These are phyloP conservation scores for Penicillium sp. DNA, from an alignment of 2,329 filamentous ascomycete species.

Conservation along the genomic window DNA sequence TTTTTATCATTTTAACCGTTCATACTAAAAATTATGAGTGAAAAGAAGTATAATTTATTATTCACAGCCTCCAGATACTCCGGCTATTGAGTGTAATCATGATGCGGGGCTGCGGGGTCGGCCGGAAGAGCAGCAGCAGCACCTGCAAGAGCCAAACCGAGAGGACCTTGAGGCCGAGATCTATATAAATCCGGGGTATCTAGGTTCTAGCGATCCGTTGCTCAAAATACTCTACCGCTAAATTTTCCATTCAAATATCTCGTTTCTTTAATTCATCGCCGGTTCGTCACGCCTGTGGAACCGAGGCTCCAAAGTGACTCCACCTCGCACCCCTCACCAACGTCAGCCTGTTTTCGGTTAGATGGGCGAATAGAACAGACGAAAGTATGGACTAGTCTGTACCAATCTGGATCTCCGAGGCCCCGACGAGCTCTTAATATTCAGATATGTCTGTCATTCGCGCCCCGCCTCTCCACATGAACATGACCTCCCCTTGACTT, in stretches of 20 bases:
- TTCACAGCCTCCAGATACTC: no score
- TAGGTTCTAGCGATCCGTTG: background rate
- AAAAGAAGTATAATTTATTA: no score
- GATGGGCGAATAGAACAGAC: background rate
- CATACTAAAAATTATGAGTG: no score
- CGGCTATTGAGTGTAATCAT: background rate
- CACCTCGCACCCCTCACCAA: slow-evolving; percentile 14
- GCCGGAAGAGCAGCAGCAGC: background rate
- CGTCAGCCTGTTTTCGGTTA: slow-evolving; percentile 3
- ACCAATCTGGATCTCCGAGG: background rate
- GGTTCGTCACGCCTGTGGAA: background rate
- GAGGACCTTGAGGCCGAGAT: slow-evolving; percentile 10
- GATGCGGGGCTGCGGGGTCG: slow-evolving; percentile 11
- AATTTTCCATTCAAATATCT: background rate
- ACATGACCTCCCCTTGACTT: slow-evolving; percentile 7
- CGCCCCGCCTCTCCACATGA: slow-evolving; percentile 9
- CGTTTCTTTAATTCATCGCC: background rate
- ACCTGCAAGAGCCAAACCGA: background rate
- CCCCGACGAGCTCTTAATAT: background rate
- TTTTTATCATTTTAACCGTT: no score
- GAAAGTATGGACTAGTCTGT: background rate
- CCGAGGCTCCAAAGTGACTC: slow-evolving; percentile 17
- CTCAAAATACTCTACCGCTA: background rate
- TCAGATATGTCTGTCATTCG: slow-evolving; percentile 2
- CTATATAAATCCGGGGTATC: background rate